Conservation (phyloP, 192 early-diverging fungal genomes). For the Obelidium mucronatum region DNA sequence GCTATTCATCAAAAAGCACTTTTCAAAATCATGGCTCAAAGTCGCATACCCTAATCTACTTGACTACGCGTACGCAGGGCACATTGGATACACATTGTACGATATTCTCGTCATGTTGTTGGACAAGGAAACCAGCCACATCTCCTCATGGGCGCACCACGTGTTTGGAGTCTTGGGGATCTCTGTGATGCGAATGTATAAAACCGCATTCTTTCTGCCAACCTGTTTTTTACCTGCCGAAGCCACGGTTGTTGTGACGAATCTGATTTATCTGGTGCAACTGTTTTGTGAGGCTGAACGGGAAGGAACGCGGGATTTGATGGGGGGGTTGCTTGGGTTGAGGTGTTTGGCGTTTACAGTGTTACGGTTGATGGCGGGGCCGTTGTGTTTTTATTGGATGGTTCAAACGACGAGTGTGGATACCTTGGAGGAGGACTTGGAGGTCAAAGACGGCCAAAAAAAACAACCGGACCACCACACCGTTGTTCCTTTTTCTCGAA, state of each 20-base stretch:
- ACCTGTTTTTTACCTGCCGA: constrained; percentile 40
- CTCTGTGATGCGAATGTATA: constrained; percentile 25
- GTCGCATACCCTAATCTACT: constrained; percentile 32
- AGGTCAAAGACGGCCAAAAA: neutral
- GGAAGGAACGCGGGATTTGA: neutral
- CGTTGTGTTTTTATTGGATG: constrained; percentile 26
- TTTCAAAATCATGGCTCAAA: constrained; percentile 5
- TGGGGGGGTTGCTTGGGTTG: constrained; percentile 7
- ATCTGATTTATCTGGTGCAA: constrained; percentile 37
- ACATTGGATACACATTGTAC: constrained; percentile 41
- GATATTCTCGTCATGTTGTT: constrained; percentile 35
- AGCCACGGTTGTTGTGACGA: constrained; percentile 40
- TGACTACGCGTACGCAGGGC: constrained; percentile 33
- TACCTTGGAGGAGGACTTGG: neutral
- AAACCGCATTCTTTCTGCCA: constrained; percentile 31
- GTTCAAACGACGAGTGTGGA: neutral
- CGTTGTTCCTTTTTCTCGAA: neutral
- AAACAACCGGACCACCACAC: neutral
- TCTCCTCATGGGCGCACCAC: constrained; percentile 45
- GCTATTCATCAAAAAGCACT: constrained; percentile 3
- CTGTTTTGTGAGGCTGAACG: neutral
- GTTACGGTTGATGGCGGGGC: constrained; percentile 30
- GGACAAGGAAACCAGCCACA: constrained; percentile 19
- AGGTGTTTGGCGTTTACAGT: constrained; percentile 37
- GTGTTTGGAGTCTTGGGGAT: constrained; percentile 40